phyloP scores from a whole-genome alignment of 805 yeast genomes.

The Saturnispora besseyi region DNA sequence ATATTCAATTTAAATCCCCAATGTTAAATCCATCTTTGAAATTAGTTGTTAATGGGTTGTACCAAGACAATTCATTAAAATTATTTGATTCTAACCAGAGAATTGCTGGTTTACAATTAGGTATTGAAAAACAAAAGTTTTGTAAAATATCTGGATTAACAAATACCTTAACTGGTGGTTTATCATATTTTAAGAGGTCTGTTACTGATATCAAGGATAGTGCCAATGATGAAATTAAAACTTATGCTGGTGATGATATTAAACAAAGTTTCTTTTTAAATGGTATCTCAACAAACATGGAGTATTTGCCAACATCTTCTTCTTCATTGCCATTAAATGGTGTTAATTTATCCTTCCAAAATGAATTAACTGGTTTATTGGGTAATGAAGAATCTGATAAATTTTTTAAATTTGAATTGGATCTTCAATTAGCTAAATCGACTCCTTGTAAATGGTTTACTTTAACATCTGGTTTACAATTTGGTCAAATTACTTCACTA shows the following conservation, averaged over 20 bases:
- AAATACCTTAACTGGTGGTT: constrained; percentile 35
- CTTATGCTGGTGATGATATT: constrained; percentile 51
- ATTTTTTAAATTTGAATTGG: constrained; percentile 31
- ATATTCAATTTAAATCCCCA: constrained; percentile 38
- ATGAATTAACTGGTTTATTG: constrained; percentile 36
- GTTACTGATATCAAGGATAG: constrained; percentile 41
- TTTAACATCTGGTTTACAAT: constrained; percentile 37
- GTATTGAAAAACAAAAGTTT: constrained; percentile 30
- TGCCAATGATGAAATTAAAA: constrained; percentile 49
- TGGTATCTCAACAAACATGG: constrained; percentile 36
- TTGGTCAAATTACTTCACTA: constrained; percentile 48
- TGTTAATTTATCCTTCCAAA: constrained; percentile 28
- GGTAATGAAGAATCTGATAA: constrained; percentile 17
- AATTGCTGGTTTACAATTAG: constrained; percentile 38
- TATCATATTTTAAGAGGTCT: constrained; percentile 51
- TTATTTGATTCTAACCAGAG: constrained; percentile 33
- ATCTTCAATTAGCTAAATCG: constrained; percentile 30
- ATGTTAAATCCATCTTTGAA: constrained; percentile 37
- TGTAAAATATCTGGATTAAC: constrained; percentile 12
- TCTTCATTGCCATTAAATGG: constrained; percentile 42
- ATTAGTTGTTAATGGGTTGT: constrained; percentile 31
- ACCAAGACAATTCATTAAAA: neutral
- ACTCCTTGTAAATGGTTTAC: constrained; percentile 39
- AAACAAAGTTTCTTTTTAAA: constrained; percentile 46
- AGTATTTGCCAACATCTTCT: constrained; percentile 26